These are phyloP conservation scores for Coniochaeta sp. DNA, from an alignment of 2,329 filamentous ascomycete genomes.

Conservation along the genomic window DNA sequence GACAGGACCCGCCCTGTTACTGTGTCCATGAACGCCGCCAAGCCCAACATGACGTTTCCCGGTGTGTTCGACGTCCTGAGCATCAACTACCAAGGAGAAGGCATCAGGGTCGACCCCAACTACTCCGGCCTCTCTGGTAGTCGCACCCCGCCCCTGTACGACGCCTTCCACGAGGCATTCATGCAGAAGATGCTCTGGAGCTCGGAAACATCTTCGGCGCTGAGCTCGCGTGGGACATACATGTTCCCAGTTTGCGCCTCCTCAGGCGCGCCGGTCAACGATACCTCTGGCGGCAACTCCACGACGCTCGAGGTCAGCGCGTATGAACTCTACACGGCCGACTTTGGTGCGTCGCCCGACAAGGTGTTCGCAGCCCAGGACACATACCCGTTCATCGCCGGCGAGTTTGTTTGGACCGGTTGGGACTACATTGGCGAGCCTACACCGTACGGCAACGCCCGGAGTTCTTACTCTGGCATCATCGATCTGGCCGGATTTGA, in stretches of 20 bases:
- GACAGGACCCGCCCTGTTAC: slow-evolving; percentile 39
- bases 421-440: slow-evolving; percentile 23
- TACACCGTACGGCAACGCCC: slow-evolving; percentile 29
- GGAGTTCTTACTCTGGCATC: slow-evolving; percentile 47
- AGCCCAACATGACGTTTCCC: slow-evolving; percentile 29
- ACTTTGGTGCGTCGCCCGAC: slow-evolving; percentile 41
- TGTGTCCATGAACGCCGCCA: slow-evolving; percentile 37
- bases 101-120: slow-evolving; percentile 18
- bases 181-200: slow-evolving; percentile 39
- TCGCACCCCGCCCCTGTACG: slow-evolving; percentile 18
- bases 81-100: slow-evolving; percentile 50
- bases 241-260: slow-evolving; percentile 40
- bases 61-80: slow-evolving; percentile 37
- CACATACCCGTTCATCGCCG: slow-evolving; percentile 38
- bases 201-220: slow-evolving; percentile 33
- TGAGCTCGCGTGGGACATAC: slow-evolving; percentile 44
- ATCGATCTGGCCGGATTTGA: slow-evolving; percentile 49
- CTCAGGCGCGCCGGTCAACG: slow-evolving; percentile 20
- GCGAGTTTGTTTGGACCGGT: slow-evolving; percentile 28
- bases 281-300: slow-evolving; percentile 29
- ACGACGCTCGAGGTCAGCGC: slow-evolving; percentile 31
- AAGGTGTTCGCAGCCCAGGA: slow-evolving; percentile 46
- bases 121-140: not conserved
- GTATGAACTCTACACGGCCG: slow-evolving; percentile 43
- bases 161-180: slow-evolving; percentile 33